These are phyloP conservation scores for Stagonosporopsis tanaceti DNA, from an alignment of 2,329 filamentous ascomycete genomes.

Conservation along the genomic window DNA sequence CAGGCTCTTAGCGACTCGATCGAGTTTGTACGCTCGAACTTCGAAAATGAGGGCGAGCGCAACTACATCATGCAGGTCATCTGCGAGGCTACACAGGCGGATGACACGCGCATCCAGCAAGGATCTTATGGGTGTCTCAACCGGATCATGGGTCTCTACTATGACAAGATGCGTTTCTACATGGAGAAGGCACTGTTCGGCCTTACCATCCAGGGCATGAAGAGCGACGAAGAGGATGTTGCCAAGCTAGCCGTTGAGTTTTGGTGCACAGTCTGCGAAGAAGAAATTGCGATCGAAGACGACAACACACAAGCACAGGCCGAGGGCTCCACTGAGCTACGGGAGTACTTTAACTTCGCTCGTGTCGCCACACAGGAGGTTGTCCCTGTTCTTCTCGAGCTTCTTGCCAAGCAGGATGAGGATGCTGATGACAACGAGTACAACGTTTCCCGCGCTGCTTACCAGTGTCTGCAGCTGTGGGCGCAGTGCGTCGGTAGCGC, in stretches of 20 bases:
- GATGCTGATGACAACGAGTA: conserved; percentile 97
- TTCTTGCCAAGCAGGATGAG: conserved; percentile 97
- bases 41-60: conserved; percentile 97
- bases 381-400: conserved; percentile 85
- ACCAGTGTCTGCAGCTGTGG: conserved; percentile 96
- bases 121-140: conserved; percentile 97
- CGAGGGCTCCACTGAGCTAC: conserved; percentile 82
- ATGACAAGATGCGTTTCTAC: conserved; percentile 99
- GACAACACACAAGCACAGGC: conserved; percentile 80
- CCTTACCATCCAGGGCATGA: conserved; percentile 97
- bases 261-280: conserved; percentile 99
- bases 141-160: conserved; percentile 98
- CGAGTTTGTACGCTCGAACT: conserved; percentile 97
- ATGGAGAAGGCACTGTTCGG: conserved; percentile 99
- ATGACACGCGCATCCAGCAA: conserved; percentile 90
- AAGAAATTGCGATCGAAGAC: conserved; percentile 97
- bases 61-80: conserved; percentile 99
- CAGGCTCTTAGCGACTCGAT: conserved; percentile 94
- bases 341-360: conserved; percentile 95
- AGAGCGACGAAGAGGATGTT: conserved; percentile 96
- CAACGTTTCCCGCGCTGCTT: conserved; percentile 92
- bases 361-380: conserved; percentile 93
- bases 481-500: conserved; percentile 86
- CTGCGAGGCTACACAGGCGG: conserved; percentile 96
- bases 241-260: conserved; percentile 98